Conservation (phyloP, 352 stramenopile genomes). For the Phytophthora constricta region DNA sequence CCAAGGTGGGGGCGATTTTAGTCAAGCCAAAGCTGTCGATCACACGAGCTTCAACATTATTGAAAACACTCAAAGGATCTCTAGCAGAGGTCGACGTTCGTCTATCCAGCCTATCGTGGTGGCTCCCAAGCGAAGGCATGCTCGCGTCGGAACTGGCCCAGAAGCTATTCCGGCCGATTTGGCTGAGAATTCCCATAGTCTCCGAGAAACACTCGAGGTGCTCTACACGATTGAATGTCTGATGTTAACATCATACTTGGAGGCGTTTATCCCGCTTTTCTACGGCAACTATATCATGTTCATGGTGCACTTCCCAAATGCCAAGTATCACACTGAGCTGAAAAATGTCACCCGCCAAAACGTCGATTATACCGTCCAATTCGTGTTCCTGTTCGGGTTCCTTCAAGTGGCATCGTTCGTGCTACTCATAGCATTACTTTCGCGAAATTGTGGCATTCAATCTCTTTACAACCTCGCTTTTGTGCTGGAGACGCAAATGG, state of each 20-base stretch:
- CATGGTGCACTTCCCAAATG: constrained; percentile 37
- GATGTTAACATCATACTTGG: constrained; percentile 43
- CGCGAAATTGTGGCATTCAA: constrained; percentile 22
- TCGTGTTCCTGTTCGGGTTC: constrained; percentile 30
- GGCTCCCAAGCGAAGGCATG: background rate
- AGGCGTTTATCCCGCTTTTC: constrained; percentile 44
- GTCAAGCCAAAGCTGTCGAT: too few species aligned
- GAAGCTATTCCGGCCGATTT: background rate
- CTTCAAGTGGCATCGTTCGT: constrained; percentile 35
- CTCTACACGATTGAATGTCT: constrained; percentile 46
- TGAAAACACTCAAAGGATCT: background rate
- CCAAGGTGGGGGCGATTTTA: background rate
- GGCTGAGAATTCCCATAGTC: background rate
- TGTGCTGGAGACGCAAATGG: constrained; percentile 39
- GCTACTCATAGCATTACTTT: constrained; percentile 18
- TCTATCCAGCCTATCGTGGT: background rate
- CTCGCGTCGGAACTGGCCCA: background rate
- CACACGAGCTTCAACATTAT: background rate
- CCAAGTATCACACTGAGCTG: constrained; percentile 45
- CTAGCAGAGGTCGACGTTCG: background rate
- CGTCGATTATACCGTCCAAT: constrained; percentile 3
- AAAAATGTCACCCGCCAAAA: constrained; percentile 15
- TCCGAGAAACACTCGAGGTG: constrained; percentile 17
- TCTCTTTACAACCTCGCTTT: constrained; percentile 36
- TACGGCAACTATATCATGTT: constrained; percentile 34